Evolutionary conservation across 805 yeast genomes (phyloP), one percentile per base, ranked within the genome.

Genomic region (Starmera caribaea): DNA sequence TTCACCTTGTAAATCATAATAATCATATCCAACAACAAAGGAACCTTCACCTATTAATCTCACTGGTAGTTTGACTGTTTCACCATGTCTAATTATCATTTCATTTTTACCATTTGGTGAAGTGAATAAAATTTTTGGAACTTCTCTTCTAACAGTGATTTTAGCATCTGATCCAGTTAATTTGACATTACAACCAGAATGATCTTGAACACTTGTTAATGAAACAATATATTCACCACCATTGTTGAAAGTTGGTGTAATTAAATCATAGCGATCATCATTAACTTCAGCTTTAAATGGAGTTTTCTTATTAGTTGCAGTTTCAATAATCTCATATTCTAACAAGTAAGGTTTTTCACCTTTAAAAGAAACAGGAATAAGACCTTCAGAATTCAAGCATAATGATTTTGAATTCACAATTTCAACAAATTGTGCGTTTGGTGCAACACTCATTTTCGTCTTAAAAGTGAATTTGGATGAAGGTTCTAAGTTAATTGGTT

Each of bases 331-430:
- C 39, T 78, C 83, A 58, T 88, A 89, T 16, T 66, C 68, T 39
- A 92, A 66, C 2, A 72, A 63, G 48, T 81, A 86, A 4, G 97
- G 97, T 0, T 82, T 74, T 46, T 79, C 78, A 12, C 99, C 99
- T 37, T 73, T 76, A 16, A 92, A 70, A 9, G 57, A 54, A 4
- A 90, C 68, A 0, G 81, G 79, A 5, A 83, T 59, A 2, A 53
- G 48, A 39, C 68, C 65, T 4, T 51, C 51, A 16, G 69, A 69
- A 8, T 74, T 75, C 5, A 74, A 55, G 50, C 82, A 76, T 43
- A 74, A 55, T 0, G 51, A 44, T 4, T 43, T 44, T 16, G 33
- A 39, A 2, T 44, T 15, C 15, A 45, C 44, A 29, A 43, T 38
- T 13, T 45, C 39, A 13, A 46, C 38, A 21, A 51, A 44, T 21